Evolutionary conservation across 129 eudicot genomes (phyloP).

Genomic region (Arctium minus): DNA sequence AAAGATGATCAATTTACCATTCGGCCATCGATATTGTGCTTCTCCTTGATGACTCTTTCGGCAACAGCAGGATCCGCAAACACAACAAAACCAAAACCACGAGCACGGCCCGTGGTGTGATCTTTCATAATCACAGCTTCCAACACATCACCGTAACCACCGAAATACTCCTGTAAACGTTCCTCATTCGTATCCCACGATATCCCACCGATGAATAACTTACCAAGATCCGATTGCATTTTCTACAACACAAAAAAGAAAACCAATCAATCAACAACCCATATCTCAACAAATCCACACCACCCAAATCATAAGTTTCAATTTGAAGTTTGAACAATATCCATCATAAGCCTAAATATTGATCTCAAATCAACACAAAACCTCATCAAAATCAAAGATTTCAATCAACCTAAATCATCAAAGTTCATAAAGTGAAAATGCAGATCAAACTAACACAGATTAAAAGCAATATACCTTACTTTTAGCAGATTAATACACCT

Average conservation of each 20-base stretch:
- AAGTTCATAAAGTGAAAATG: slow-evolving; percentile 21
- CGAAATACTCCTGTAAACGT: slow-evolving; percentile 58
- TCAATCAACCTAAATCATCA: background rate
- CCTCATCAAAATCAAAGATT: slow-evolving; percentile 1
- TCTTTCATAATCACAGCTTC: slow-evolving; percentile 78
- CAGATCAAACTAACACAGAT: slow-evolving; percentile 23
- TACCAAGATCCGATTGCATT: slow-evolving; percentile 72
- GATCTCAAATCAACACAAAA: background rate
- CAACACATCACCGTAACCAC: slow-evolving; percentile 57
- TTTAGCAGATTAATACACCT: slow-evolving; percentile 12
- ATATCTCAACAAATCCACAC: background rate
- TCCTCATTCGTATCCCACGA: slow-evolving; percentile 81
- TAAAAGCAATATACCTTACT: slow-evolving; percentile 40
- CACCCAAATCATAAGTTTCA: background rate
- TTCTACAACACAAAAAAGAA: slow-evolving; percentile 10
- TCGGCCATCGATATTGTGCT: slow-evolving; percentile 71
- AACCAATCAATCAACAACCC: background rate
- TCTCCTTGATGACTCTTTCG: slow-evolving; percentile 62
- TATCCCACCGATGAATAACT: slow-evolving; percentile 73
- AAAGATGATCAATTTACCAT: slow-evolving; percentile 34
- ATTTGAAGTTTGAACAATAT: background rate
- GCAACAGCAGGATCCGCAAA: slow-evolving; percentile 66
- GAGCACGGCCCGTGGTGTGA: slow-evolving; percentile 63
- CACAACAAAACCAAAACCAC: slow-evolving; percentile 79
- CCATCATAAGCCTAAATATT: background rate